phyloP scores from a whole-genome alignment of 78 protist species.

The Monocercomonoides exilis region DNA sequence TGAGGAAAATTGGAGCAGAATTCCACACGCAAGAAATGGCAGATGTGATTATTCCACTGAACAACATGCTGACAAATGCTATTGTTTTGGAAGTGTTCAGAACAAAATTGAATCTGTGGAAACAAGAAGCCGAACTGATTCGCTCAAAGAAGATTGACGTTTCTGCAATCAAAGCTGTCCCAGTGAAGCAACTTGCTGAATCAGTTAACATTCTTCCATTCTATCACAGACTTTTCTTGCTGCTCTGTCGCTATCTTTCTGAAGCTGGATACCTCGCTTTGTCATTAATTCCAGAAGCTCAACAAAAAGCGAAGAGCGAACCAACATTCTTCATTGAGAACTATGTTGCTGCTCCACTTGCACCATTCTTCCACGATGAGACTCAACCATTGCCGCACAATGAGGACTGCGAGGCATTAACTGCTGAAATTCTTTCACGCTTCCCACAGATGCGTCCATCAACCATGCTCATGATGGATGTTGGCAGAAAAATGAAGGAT shows the following conservation, averaged over 20 bases:
- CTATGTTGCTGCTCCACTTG: background rate
- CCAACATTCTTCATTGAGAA: background rate
- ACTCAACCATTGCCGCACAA: background rate
- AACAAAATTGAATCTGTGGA: background rate
- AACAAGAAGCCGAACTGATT: background rate
- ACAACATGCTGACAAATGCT: background rate
- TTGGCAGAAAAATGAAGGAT: background rate
- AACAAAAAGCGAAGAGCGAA: too few relatives aligned
- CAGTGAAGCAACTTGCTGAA: background rate
- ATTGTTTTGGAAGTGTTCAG: background rate
- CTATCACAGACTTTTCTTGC: background rate
- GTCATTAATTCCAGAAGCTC: background rate
- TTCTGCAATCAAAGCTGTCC: background rate
- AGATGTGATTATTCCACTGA: background rate
- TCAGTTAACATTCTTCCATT: background rate
- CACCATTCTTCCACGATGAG: background rate
- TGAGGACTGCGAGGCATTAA: background rate
- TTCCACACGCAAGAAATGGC: background rate
- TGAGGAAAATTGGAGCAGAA: background rate
- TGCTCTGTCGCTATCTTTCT: background rate
- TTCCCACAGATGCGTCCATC: background rate
- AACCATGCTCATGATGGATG: background rate
- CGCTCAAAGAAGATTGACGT: too few relatives aligned
- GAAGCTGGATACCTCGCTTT: background rate
- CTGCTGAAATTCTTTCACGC: background rate